These are phyloP conservation scores for Didymella lethalis DNA, from an alignment of 2,329 filamentous ascomycete genomes.

Conservation along the genomic window DNA sequence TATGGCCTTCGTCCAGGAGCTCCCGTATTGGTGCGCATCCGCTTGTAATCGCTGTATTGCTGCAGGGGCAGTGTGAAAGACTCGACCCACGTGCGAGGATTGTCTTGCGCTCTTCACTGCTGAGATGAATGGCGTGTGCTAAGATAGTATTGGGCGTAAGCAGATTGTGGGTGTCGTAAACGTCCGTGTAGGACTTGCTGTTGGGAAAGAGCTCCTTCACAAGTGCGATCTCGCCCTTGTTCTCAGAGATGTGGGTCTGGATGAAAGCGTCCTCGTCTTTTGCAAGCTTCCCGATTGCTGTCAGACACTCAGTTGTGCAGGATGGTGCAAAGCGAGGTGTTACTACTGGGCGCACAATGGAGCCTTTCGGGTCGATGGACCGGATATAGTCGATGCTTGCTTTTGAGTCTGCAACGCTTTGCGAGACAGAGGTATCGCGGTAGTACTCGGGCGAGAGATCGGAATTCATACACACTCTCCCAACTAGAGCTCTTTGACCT, in stretches of 20 bases:
- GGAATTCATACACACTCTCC: slow-evolving; percentile 91
- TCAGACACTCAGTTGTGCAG: slow-evolving; percentile 65
- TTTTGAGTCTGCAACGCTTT: slow-evolving; percentile 62
- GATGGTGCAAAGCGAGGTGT: slow-evolving; percentile 72
- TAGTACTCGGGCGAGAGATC: slow-evolving; percentile 78
- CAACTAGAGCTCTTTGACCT: slow-evolving; percentile 90
- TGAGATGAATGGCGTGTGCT: slow-evolving; percentile 83
- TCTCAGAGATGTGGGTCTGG: slow-evolving; percentile 93
- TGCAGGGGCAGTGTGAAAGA: slow-evolving; percentile 85
- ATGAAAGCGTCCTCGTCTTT: slow-evolving; percentile 69
- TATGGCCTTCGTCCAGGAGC: slow-evolving; percentile 76
- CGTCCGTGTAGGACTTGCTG: slow-evolving; percentile 70
- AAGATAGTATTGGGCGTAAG: slow-evolving; percentile 78
- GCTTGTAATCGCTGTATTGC: slow-evolving; percentile 82
- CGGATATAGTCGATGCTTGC: slow-evolving; percentile 65
- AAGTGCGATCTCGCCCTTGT: slow-evolving; percentile 73
- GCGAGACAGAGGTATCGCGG: slow-evolving; percentile 71
- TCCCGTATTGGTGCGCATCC: slow-evolving; percentile 79
- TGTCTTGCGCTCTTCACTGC: slow-evolving; percentile 69
- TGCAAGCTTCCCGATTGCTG: slow-evolving; percentile 70
- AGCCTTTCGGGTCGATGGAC: slow-evolving; percentile 68
- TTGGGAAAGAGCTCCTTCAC: slow-evolving; percentile 75
- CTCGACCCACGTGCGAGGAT: slow-evolving; percentile 69
- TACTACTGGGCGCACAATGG: slow-evolving; percentile 78
- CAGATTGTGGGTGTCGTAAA: slow-evolving; percentile 78